phyloP scores from a whole-genome alignment of 352 stramenopile species.

The Pythium dissimile region DNA sequence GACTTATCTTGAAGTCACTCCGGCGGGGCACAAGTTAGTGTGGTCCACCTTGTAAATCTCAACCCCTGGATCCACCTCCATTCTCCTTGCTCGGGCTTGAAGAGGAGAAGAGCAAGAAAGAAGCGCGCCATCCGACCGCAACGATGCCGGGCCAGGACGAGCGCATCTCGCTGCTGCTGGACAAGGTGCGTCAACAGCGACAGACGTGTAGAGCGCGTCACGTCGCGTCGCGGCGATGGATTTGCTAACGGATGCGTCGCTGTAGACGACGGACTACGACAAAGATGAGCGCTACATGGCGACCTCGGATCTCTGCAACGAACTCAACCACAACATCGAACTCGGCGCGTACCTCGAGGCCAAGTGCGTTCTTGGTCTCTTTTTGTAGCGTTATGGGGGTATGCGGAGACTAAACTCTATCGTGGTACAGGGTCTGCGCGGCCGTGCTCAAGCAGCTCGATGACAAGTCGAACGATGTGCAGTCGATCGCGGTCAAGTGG shows the following conservation, averaged over 20 bases:
- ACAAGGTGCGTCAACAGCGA: constrained; percentile 50
- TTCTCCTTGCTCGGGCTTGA: constrained; percentile 9
- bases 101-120: background rate
- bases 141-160: constrained; percentile 73
- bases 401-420: background rate
- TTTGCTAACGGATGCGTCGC: background rate
- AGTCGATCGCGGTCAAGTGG: constrained; percentile 92
- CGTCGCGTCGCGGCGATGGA: background rate
- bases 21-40: constrained; percentile 3
- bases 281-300: constrained; percentile 99
- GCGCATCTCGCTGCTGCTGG: constrained; percentile 73
- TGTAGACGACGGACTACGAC: constrained; percentile 85
- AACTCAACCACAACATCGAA: constrained; percentile 93
- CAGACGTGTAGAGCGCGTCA: too few relatives aligned
- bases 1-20: constrained; percentile 27
- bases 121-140: too few relatives aligned
- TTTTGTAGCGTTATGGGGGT: background rate
- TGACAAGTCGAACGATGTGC: constrained; percentile 99
- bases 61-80: constrained; percentile 24
- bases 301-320: constrained; percentile 96
- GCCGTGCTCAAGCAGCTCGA: constrained; percentile 96
- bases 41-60: constrained; percentile 16
- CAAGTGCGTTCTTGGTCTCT: constrained; percentile 45
- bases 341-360: constrained; percentile 79
- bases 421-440: constrained; percentile 84